Evolutionary conservation across 768 basidiomycete species (phyloP).

Genomic region (Phaffia tasmanica): DNA sequence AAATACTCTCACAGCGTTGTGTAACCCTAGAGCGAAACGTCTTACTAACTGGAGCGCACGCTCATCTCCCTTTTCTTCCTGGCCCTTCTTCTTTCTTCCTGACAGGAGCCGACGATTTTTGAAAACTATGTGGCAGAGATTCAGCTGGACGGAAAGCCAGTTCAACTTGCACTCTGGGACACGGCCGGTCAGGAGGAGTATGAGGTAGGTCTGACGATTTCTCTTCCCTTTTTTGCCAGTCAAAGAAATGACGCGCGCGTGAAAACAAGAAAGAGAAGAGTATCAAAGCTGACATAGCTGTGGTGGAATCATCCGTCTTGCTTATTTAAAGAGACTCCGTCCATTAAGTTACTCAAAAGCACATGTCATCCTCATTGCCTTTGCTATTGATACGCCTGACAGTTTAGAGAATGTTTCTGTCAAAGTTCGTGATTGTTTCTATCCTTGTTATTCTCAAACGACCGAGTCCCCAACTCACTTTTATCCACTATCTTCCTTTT

Average conservation of each 20-base stretch:
- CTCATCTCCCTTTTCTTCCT: conserved; percentile 4
- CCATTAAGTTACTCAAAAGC: conserved; percentile 97
- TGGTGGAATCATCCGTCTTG: background rate
- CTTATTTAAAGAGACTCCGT: conserved; percentile 59
- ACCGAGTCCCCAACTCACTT: conserved; percentile 20
- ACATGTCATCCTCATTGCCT: conserved; percentile 96
- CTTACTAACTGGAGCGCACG: background rate
- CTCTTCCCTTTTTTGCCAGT: conserved; percentile 5
- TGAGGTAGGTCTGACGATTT: conserved; percentile 14
- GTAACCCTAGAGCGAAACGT: background rate
- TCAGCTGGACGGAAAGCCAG: conserved; percentile 89
- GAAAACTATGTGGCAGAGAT: conserved; percentile 99
- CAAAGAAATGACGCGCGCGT: conserved; percentile 35
- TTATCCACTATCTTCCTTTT: conserved; percentile 12
- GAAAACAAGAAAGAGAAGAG: conserved; percentile 98
- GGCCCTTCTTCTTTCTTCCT: conserved; percentile 12
- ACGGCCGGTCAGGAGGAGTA: conserved; percentile 49
- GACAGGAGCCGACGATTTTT: conserved; percentile 60
- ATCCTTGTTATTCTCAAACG: conserved; percentile 3
- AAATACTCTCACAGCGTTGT: background rate
- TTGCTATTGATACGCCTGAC: conserved; percentile 89
- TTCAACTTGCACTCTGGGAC: conserved; percentile 96
- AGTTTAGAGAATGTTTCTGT: conserved; percentile 88
- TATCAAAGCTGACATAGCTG: background rate
- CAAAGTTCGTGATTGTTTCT: conserved; percentile 50